Base-by-base conservation (phyloP, 129 eudicot species). In the Flaveria trinervia region DNA sequence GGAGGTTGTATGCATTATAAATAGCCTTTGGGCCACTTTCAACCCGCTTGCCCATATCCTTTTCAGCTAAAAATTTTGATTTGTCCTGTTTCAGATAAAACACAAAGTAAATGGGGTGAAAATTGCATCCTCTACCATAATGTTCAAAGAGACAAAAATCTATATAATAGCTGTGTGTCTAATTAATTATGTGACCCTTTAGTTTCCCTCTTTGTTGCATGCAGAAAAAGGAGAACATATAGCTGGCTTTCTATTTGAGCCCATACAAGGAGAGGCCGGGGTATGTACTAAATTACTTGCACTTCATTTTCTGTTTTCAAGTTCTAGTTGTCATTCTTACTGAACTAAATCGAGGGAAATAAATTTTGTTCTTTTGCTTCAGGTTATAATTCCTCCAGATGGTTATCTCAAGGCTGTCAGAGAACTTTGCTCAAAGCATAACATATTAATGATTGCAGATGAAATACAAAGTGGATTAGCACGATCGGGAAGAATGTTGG, bases 251-350 rank as follows among this genome's bases (percentile, higher is more conserved):
- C 77, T 94, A 68, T 94, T 91, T 80, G 99, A 94, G 66, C 99
- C 99, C 60, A 94, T 94, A 76, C 99, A 94, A 85, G 99, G 99
- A 57, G 99, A 94, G 84, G 99, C 99, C 9, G 99, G 99, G 94
- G 99, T 94, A 89, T 44, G 87, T 67, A 36, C 33, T 28, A 28
- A 28, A 28, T 28, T 28, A 52, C 78, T 75, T 36, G 75, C 25
- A 71, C 28, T 28, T 3, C 23, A 7, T 13, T 57, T 43, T 72
- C 46, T 30, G 14, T 23, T 70, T 44, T 46, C 22, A 66, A n/a
- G 15, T 17, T 66, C 30, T 65, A 13, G 2, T 59, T 36, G 52
- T 1, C 18, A 56, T 75, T 0, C 18, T 9, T n/a, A 2, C 49
- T 50, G 15, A 33, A 16, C 14, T 62, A 74, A 25, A 33, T 71